Evolutionary conservation across 495 filamentous ascomycete species (phyloP).

Genomic region (Penicillium soppii): DNA sequence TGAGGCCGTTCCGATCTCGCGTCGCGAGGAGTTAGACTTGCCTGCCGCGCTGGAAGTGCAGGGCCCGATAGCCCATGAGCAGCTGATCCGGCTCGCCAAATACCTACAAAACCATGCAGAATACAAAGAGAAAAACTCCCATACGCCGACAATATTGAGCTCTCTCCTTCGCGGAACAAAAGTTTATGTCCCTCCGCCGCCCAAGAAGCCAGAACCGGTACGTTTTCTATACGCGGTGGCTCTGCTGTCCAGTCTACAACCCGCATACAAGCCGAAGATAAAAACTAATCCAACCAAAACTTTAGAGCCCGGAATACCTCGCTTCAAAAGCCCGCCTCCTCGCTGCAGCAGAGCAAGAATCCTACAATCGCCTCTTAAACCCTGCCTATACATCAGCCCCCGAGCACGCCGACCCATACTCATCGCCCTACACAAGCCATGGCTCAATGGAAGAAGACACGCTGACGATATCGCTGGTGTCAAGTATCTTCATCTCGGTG

Average conservation of each 20-base stretch:
- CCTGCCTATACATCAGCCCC: constrained; percentile 37
- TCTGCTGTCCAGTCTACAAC: too few relatives aligned
- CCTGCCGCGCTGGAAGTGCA: constrained; percentile 48
- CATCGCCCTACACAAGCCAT: not conserved
- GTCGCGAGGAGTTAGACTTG: constrained; percentile 32
- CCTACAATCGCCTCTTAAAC: constrained; percentile 72
- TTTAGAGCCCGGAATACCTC: constrained; percentile 81
- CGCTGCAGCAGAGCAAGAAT: constrained; percentile 70
- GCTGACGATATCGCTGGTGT: constrained; percentile 43
- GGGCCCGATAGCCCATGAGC: constrained; percentile 75
- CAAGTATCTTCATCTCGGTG: constrained; percentile 49
- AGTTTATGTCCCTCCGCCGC: constrained; percentile 74
- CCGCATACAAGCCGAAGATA: not conserved
- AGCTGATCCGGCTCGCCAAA: constrained; percentile 68
- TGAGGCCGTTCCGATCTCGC: constrained; percentile 35
- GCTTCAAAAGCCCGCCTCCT: constrained; percentile 84
- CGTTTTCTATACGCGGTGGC: constrained; percentile 19
- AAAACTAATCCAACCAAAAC: constrained; percentile 1
- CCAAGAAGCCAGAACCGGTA: constrained; percentile 77
- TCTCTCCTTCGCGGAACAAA: constrained; percentile 66
- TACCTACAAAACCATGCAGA: constrained; percentile 35
- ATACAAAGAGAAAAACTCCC: constrained; percentile 3
- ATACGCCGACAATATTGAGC: constrained; percentile 50
- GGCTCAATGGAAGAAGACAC: constrained; percentile 17
- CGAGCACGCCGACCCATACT: constrained; percentile 42